Base-by-base conservation (phyloP, 306 rosid genomes). In the Prinsepia uniflora region DNA sequence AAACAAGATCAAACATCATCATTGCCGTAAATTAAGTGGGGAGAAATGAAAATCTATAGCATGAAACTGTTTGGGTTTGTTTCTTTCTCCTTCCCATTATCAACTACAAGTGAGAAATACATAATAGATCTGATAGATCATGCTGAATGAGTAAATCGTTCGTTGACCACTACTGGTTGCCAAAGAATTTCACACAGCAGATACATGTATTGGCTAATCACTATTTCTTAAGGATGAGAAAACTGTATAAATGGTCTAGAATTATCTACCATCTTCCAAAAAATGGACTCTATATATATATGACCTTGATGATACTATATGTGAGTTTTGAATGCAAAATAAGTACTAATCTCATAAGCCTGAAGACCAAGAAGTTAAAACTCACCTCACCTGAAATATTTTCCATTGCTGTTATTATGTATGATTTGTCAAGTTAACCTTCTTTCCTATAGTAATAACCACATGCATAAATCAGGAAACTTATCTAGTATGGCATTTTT, bases 371-470 rank as follows among this genome's bases (percentile, higher is more conserved):
- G 48, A 65, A 65, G 46, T 48, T 40, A 49, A 43, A 65, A 20
- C 65, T 69, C 69, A 81, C 81, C 81, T 76, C 61, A 40, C 52
- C 68, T 43, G 69, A 52, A 12, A 60, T 13, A 66, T 39, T 55
- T 72, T 54, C 63, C 58, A 59, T 41, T 40, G 75, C 78, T 67
- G 68, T 63, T 77, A 55, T 58, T 15, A 70, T 70, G 74, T 22
- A 70, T 63, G 19, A 48, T 54, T 39, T 43, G 65, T 72, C 73
- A 77, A 65, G 57, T 72, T 74, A 85, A 52, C 78, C 79, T 44
- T 74, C 85, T 68, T 85, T 85, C 86, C 89, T 85, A 81, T 45
- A 68, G 79, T 80, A 71, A 76, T 47, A 49, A 70, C 76, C 55
- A 67, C 58, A 55, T 4, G 78, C 39, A 15, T 50, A 65, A 34